Evolutionary conservation across 2,329 filamentous ascomycete species (phyloP), one percentile per base, ranked within the genome.

Genomic region (Pseudogymnoascus sp.): DNA sequence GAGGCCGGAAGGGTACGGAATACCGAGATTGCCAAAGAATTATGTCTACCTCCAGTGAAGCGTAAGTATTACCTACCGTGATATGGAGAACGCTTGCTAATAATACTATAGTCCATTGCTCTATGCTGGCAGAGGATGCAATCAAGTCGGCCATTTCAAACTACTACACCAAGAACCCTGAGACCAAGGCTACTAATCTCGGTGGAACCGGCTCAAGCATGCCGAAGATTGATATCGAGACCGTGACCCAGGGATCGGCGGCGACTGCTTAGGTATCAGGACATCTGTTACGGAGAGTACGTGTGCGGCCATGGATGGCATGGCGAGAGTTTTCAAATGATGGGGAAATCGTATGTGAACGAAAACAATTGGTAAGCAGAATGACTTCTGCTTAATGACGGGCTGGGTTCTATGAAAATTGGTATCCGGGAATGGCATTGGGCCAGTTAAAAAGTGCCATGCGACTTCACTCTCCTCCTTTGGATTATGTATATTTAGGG

Each of bases 11-110:
- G 89, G 79, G 90, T 99, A 71, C 89, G 91, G 80, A 99, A 99
- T 79, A 96, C 93, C 3, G 93, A 99, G 78, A 99, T 99, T 74
- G 95, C 95, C 38, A 96, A 96, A 82, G 96, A 99, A 79, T 82
- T 97, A 64, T 95, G 91, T 73, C 78, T 95, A 72, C 91, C 91
- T 37, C 91, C 91, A 66, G 91, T 96, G 60, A 96, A 96, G 80
- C 78, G 90, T 92, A 79, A 77, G 88, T 85, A 56, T 35, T 37
- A 26, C 59, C 62, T 33, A 13, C n/a, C 11, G 64, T 44, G 60
- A 37, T 37, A 33, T 21, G 7, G 10, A 38, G 26, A 59, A 31
- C 50, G 6, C 2, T 42, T 63, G 61, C 70, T 76, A 69, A 77
- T 61, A 29, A 21, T 19, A 44, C 21, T 7, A 68, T 71, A 90